Base-by-base conservation (phyloP, 129 eudicot species). In the Escallonia rubra region DNA sequence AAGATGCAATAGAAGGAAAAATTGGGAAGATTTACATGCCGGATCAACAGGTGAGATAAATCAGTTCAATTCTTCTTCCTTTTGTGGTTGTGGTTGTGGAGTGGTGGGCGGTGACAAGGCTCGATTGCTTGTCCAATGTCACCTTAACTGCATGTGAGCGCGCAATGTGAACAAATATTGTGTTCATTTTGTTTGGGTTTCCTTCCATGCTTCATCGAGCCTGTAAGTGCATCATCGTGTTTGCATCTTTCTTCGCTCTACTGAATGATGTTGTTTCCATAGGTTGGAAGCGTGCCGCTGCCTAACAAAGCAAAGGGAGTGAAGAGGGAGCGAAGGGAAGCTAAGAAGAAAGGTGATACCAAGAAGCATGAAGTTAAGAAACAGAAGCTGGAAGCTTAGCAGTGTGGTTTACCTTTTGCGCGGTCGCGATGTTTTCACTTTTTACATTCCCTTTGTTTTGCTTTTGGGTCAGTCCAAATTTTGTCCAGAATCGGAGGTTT, bases 281-380 rank as follows among this genome's bases (percentile, higher is more conserved):
- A 92, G 98, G 83, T 89, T 77, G 96, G 95, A 64, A 78, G 50
- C 47, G 83, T 83, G 11, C 72, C 86, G 2, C 65, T 89, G 47
- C 83, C 86, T 6, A 66, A 81, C 83, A 86, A 77, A 76, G 81
- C 96, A 13, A 93, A 93, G 87, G 98, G 98, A 57, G 69, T 86
- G 68, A 93, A 93, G 83, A 86, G 98, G 77, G 98, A 89, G 75
- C 81, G 95, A 11, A 82, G 98, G 10, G 96, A 93, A 75, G 92
- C 96, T 39, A 91, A 88, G 77, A 65, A 47, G 53, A 79, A 84
- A 65, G 74, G 68, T 5, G 82, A 69, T 57, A 78, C 61, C 7
- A 67, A 67, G 10, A 72, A 66, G 48, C 89, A 74, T 23, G 69
- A 64, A 0, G 81, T 74, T 64, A 86, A 89, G 84, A 87, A 87